A percentile compares a stretch with the other conserved stretches of the same genome.
Evolutionary conservation across 208 protist species (phyloP).

Genomic region (Trichomonas gallinae): DNA sequence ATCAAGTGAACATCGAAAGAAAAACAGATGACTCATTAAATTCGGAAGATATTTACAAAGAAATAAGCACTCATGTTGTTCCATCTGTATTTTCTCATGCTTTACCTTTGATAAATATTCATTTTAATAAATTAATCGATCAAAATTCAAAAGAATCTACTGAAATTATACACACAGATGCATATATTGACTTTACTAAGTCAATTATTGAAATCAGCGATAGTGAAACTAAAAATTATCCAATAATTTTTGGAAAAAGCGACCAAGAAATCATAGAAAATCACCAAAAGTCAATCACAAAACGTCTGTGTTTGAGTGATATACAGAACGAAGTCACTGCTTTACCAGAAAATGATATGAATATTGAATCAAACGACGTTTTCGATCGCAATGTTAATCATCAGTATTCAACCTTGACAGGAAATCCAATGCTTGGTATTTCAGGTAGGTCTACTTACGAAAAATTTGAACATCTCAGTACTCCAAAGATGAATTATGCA

Average conservation of each 20-base stretch:
- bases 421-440: neutral
- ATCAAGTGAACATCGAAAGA: neutral
- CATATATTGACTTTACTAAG: neutral
- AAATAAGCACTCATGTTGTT: neutral
- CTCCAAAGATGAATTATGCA: neutral
- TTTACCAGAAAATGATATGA: neutral
- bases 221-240: neutral
- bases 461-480: neutral
- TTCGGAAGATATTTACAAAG: neutral
- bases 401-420: neutral
- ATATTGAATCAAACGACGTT: neutral
- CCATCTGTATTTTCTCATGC: neutral
- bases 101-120: neutral
- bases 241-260: neutral
- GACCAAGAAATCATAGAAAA: neutral
- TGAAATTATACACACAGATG: neutral
- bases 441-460: neutral
- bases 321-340: neutral
- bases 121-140: neutral
- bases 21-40: neutral
- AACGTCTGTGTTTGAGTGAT: neutral
- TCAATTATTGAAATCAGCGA: neutral
- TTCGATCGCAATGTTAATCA: neutral
- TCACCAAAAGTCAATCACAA: neutral
- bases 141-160: neutral